Evolutionary conservation across 2,329 filamentous ascomycete genomes (phyloP), one percentile per base, ranked within the genome.

Genomic region (Gliomastix tumulicola): DNA sequence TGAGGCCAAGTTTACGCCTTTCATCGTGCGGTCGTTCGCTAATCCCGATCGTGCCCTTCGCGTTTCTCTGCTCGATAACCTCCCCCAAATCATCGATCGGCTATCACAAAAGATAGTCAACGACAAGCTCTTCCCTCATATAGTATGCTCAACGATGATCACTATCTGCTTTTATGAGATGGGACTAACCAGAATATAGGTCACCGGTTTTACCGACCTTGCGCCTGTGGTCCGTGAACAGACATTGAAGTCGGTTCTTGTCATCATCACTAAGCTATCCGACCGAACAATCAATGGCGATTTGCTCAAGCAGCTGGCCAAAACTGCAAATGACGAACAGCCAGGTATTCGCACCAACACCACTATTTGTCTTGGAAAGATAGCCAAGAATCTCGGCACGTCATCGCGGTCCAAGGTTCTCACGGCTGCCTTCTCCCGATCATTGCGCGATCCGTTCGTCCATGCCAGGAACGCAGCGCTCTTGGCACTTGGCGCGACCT

Each of bases 331-430:
- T 49, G 92, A 98, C 44, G 92, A 97, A 50, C 90, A 98, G 53
- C 88, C 92, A 2, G 92, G 92, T 1, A 98, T 98, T 46, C 79
- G 92, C 43, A 98, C 92, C 8, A 98, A 98, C 56, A 98, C 92
- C 0, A 98, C 92, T 2, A 98, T 98, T 38, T 97, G 90, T 55
- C 65, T 98, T 1, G 92, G 92, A 17, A 97, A 96, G 54, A 96
- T 98, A 48, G 89, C 92, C 12, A 89, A 88, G 49, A 84, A 94
- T 49, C 69, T 98, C 2, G 87, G 88, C 3, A 69, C 75, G 3
- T 71, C 85, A 45, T 87, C 85, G 4, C 75, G 92, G 43, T 74
- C 84, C 33, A 98, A 97, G 59, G 90, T 98, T 1, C 75, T 98
- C 19, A 84, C 89, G 36, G 92, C 92, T 7, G 92, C 92, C 0